A percentile compares a stretch with the other conserved stretches of the same genome.
These are phyloP conservation scores for Dillenia turbinata DNA, from an alignment of 164 flowering plant species.

Conservation along the genomic window DNA sequence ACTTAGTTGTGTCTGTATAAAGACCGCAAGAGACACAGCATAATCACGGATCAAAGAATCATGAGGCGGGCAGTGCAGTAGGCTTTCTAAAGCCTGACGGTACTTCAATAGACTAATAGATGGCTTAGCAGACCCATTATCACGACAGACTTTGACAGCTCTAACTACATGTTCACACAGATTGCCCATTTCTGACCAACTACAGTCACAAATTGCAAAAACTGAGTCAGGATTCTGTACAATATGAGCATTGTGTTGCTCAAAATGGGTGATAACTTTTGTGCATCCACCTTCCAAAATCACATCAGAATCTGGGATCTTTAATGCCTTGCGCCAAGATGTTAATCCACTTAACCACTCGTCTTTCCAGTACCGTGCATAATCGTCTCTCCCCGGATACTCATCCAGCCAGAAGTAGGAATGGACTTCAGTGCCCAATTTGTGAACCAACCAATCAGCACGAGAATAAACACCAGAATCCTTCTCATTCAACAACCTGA, in stretches of 20 bases:
- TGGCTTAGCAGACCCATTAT: slow-evolving; percentile 34
- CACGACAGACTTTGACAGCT: slow-evolving; percentile 39
- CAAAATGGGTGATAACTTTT: slow-evolving; percentile 48
- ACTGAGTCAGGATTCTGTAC: slow-evolving; percentile 84
- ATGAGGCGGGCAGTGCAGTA: slow-evolving; percentile 65
- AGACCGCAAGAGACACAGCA: slow-evolving; percentile 73
- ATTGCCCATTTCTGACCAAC: slow-evolving; percentile 76
- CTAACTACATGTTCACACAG: slow-evolving; percentile 83
- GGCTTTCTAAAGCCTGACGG: slow-evolving; percentile 45
- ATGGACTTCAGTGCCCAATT: slow-evolving; percentile 82
- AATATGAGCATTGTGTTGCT: slow-evolving; percentile 34
- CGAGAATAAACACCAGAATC: slow-evolving; percentile 65
- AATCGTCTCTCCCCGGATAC: slow-evolving; percentile 66
- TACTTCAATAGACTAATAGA: slow-evolving; percentile 69
- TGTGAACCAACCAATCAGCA: slow-evolving; percentile 88
- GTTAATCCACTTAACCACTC: slow-evolving; percentile 86
- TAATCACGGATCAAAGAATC: slow-evolving; percentile 91
- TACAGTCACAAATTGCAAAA: slow-evolving; percentile 74
- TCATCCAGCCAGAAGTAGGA: slow-evolving; percentile 96
- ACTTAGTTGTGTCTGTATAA: slow-evolving; percentile 54
- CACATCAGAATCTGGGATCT: slow-evolving; percentile 75
- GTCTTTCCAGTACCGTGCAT: slow-evolving; percentile 71
- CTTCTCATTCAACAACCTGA: slow-evolving; percentile 72
- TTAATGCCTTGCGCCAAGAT: slow-evolving; percentile 67
- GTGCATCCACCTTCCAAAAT: slow-evolving; percentile 48